A percentile compares a stretch with the other conserved stretches of the same genome.
These are phyloP conservation scores for Flaveria brownii DNA, from an alignment of 129 eudicot species.

Conservation along the genomic window DNA sequence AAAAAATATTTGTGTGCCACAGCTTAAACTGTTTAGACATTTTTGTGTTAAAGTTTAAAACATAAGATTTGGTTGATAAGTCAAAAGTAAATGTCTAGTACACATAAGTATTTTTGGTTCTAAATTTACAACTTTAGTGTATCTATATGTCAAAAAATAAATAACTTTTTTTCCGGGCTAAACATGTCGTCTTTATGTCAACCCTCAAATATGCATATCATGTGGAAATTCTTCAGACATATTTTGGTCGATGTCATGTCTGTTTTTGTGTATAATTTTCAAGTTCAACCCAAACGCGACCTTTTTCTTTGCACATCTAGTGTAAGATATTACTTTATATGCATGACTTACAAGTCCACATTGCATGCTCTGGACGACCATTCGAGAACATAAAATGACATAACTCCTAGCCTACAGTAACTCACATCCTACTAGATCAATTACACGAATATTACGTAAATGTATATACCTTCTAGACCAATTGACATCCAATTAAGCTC, in stretches of 20 bases:
- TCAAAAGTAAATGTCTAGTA: not conserved
- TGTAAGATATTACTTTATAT: not conserved
- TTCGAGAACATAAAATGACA: not conserved
- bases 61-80: not conserved
- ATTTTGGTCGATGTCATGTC: not conserved
- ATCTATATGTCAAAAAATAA: not conserved
- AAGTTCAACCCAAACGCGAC: not conserved
- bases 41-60: too few species aligned
- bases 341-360: not conserved
- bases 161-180: not conserved
- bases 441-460: not conserved
- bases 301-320: not conserved
- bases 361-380: not conserved
- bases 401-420: not conserved
- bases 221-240: too few species aligned
- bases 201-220: not conserved
- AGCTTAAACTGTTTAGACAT: too few species aligned
- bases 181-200: not conserved
- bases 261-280: not conserved
- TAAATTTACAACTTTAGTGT: not conserved
- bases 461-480: not conserved
- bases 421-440: not conserved
- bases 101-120: not conserved
- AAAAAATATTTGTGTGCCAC: too few species aligned
- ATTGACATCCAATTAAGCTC: conserved; percentile 3